Conservation (phyloP, 345 rosid species). For the Anastatica hierochuntica region DNA sequence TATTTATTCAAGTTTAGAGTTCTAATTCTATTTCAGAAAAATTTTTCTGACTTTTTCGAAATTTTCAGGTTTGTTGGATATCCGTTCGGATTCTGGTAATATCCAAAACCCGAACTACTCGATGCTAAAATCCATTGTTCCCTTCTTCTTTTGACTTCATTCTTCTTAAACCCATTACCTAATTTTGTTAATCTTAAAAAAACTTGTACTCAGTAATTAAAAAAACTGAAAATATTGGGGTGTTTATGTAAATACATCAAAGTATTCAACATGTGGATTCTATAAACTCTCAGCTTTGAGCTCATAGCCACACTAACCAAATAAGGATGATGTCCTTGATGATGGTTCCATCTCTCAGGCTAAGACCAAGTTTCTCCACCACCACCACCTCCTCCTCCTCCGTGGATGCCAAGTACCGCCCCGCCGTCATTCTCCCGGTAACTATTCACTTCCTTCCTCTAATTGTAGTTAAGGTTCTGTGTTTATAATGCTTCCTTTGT, state of each 20-base stretch:
- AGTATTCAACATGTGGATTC: slow-evolving; percentile 9
- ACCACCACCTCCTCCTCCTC: slow-evolving; percentile 11
- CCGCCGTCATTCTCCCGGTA: slow-evolving; percentile 89
- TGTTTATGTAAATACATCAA: slow-evolving; percentile 1
- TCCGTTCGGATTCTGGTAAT: no score
- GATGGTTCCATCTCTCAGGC: slow-evolving; percentile 30
- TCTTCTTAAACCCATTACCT: neutral
- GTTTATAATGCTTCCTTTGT: no score
- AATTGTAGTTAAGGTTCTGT: no score
- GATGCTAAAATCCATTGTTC: no score
- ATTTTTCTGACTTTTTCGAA: no score
- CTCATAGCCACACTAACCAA: slow-evolving; percentile 21
- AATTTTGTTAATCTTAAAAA: no score
- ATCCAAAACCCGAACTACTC: no score
- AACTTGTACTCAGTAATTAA: no score
- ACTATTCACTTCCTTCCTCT: slow-evolving; percentile 2
- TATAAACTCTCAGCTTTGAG: neutral
- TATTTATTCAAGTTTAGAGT: no score
- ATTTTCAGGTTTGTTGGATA: no score
- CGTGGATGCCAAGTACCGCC: slow-evolving; percentile 31
- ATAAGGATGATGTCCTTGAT: slow-evolving; percentile 39
- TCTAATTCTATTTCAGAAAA: no score
- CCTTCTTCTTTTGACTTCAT: no score
- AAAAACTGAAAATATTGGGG: neutral
- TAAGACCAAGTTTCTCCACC: slow-evolving; percentile 27